Evolutionary conservation across 2,329 filamentous ascomycete genomes (phyloP), one percentile per base, ranked within the genome.

Genomic region (Tolypocladium nubicola): DNA sequence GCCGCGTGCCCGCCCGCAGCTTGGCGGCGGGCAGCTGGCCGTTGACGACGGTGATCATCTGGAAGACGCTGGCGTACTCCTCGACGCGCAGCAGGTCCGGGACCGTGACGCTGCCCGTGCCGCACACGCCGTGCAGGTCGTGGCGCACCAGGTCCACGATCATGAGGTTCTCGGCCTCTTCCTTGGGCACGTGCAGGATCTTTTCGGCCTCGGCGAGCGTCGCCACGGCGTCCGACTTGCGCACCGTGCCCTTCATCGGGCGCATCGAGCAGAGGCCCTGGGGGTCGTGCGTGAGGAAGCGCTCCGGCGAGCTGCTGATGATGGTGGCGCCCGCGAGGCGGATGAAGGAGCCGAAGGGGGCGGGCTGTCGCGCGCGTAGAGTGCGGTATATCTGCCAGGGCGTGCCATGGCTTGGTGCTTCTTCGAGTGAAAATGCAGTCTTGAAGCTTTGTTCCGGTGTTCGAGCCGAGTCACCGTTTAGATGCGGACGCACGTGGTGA

Each of bases 171-270:
- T 97, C 93, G 0, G 93, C 93, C 65, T 89, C 86, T 71, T 97
- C 94, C 70, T 97, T 97, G 26, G 89, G 87, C 0, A 89, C 81
- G 58, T 87, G 83, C 16, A 97, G 81, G 43, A 95, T 82, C 35
- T 76, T 74, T 60, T 86, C 84, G 1, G 93, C 92, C 65, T 88
- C 81, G 6, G 79, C 81, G n/a, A 88, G 77, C 0, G 87, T 94
- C 41, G 87, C 69, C 0, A 80, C 84, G 1, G 76, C 77, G 1
- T 78, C 75, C 0, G 81, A 82, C 65, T 96, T 96, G 64, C 86
- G 86, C n/a, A 97, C 90, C 0, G 93, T 97, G 53, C 93, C 93
- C 75, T 97, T 97, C 84, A 97, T 97, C 0, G 93, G 93, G 9
- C 92, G 85, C 79, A 97, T 94, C 60, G 88, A 84, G 68, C 86